Conservation (phyloP, 805 yeast genomes). For the Peterozyma xylosa region DNA sequence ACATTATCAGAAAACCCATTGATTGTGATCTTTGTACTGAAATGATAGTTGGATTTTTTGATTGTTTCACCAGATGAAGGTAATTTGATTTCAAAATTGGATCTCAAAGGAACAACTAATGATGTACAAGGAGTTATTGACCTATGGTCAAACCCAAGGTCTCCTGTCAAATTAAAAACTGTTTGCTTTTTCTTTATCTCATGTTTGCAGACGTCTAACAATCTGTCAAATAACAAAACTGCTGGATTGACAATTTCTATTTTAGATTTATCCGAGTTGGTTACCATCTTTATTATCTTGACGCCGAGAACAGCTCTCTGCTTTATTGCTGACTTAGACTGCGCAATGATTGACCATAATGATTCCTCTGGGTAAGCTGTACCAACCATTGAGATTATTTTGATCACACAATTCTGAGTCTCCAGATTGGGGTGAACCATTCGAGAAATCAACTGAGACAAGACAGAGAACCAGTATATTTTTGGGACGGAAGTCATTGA, state of each 20-base stretch:
- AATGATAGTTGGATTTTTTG: conserved; percentile 17
- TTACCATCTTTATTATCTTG: conserved; percentile 27
- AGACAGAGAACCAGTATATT: conserved; percentile 71
- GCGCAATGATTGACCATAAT: conserved; percentile 77
- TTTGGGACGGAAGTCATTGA: conserved; percentile 38
- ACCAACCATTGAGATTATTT: conserved; percentile 52
- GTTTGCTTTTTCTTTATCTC: conserved; percentile 27
- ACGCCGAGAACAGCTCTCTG: conserved; percentile 40
- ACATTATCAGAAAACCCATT: conserved; percentile 61
- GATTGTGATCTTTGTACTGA: conserved; percentile 44
- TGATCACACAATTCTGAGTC: conserved; percentile 47
- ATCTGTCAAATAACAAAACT: conserved; percentile 29
- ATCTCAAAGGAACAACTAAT: conserved; percentile 68
- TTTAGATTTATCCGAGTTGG: conserved; percentile 12
- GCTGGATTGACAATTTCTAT: conserved; percentile 15
- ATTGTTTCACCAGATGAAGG: conserved; percentile 41
- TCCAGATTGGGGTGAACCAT: conserved; percentile 53
- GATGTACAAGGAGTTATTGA: conserved; percentile 21
- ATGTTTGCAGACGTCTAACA: conserved; percentile 34
- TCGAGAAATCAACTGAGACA: conserved; percentile 82
- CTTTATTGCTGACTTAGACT: conserved; percentile 48
- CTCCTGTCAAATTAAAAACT: conserved; percentile 29
- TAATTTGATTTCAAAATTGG: conserved; percentile 59
- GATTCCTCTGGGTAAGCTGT: conserved; percentile 71
- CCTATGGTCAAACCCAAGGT: conserved; percentile 28